phyloP scores from a whole-genome alignment of 106 monocot species.

The Posidonia australis region DNA sequence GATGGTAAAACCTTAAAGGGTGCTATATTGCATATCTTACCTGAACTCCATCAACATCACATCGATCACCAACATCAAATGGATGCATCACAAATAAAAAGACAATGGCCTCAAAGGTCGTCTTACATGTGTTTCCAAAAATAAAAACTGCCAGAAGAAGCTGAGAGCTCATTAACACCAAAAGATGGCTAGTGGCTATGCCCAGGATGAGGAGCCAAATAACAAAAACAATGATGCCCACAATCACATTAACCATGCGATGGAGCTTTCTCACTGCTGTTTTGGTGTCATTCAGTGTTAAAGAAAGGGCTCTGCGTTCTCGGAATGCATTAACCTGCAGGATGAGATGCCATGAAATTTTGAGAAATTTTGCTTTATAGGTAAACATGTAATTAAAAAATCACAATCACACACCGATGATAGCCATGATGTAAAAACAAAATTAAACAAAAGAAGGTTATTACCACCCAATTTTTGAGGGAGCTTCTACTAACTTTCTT shows the following conservation, averaged over 20 bases:
- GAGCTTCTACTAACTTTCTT: slow-evolving; percentile 43
- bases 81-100: slow-evolving; percentile 92
- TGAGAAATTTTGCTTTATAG: background rate
- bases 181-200: slow-evolving; percentile 52
- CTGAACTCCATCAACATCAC: slow-evolving; percentile 73
- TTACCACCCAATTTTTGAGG: slow-evolving; percentile 92
- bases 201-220: slow-evolving; percentile 72
- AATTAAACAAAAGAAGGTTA: background rate
- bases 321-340: slow-evolving; percentile 73
- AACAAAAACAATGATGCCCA: slow-evolving; percentile 49
- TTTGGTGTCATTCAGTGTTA: slow-evolving; percentile 86
- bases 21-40: slow-evolving; percentile 17
- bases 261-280: slow-evolving; percentile 88
- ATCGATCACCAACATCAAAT: slow-evolving; percentile 88
- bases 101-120: slow-evolving; percentile 65
- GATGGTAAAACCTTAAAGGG: background rate
- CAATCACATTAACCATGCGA: slow-evolving; percentile 60
- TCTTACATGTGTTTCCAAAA: slow-evolving; percentile 84
- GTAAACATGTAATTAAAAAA: too few species aligned
- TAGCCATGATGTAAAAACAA: background rate
- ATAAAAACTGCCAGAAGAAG: slow-evolving; percentile 55
- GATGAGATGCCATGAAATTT: background rate
- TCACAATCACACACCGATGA: too few species aligned
- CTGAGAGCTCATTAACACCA: slow-evolving; percentile 73
- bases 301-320: slow-evolving; percentile 71